Percentiles rank a stretch among this genome's conserved stretches.
phyloP scores from a whole-genome alignment of 257 asterid genomes.

The Rubia yunnanensis region DNA sequence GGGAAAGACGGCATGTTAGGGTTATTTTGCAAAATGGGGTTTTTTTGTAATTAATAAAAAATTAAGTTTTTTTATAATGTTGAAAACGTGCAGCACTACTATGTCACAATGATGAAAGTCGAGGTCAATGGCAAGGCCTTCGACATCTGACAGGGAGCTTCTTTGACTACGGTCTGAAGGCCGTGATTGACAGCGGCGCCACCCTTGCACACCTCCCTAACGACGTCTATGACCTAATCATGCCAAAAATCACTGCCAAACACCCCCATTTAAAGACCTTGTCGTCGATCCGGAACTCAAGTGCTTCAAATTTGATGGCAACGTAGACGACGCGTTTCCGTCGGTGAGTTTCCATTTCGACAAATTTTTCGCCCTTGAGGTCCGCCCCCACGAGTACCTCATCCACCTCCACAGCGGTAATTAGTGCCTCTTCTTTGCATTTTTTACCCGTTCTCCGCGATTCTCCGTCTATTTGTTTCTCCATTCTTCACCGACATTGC shows the following conservation, averaged over 20 bases:
- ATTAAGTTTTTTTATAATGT: too few relatives aligned
- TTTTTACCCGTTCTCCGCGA: too few relatives aligned
- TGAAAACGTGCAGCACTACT: conserved; percentile 13
- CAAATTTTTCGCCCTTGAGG: conserved; percentile 2
- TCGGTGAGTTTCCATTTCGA: conserved; percentile 18
- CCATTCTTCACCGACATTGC: too few relatives aligned
- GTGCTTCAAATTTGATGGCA: conserved; percentile 8
- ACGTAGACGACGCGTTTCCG: conserved; percentile 20
- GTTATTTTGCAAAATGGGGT: too few relatives aligned
- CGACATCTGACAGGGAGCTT: conserved; percentile 6
- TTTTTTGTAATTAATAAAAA: too few relatives aligned
- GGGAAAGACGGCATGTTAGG: too few relatives aligned
- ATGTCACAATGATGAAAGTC: conserved; percentile 4
- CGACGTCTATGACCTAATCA: conserved; percentile 8
- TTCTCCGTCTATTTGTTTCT: too few relatives aligned
- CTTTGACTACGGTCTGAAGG: conserved; percentile 7
- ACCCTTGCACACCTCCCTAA: conserved; percentile 19
- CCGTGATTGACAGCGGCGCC: conserved; percentile 26
- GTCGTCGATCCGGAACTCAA: conserved; percentile 6
- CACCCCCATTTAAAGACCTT: conserved; percentile 5
- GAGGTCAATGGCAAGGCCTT: conserved; percentile 14
- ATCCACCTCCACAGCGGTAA: conserved; percentile 18
- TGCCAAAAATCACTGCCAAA: background rate
- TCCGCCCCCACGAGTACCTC: conserved; percentile 25
- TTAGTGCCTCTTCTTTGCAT: conserved; percentile 64